A percentile compares a stretch with the other conserved stretches of the same genome.
These are phyloP conservation scores for Pinus taeda DNA, from an alignment of 75 land plant genomes.

Conservation along the genomic window DNA sequence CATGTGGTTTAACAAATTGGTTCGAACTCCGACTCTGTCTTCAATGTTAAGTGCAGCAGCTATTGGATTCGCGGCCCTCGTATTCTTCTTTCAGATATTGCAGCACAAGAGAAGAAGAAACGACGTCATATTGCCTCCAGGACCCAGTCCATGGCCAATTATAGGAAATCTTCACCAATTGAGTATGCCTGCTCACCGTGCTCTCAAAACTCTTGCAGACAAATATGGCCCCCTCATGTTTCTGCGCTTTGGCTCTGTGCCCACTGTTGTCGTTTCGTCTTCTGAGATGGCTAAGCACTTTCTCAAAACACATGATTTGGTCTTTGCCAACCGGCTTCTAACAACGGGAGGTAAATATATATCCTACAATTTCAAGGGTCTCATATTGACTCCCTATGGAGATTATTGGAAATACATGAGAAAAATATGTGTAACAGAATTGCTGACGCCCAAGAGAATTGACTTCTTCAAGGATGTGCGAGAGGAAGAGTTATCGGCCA, in stretches of 20 bases:
- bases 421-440: constrained; percentile 29
- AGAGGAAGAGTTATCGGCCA: neutral
- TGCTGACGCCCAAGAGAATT: constrained; percentile 20
- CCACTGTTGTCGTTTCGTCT: constrained; percentile 6
- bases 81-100: too few species aligned
- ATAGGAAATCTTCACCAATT: constrained; percentile 18
- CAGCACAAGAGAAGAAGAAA: too few species aligned
- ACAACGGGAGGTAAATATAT: neutral
- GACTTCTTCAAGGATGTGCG: constrained; percentile 1
- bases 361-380: constrained; percentile 10
- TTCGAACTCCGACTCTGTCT: too few species aligned
- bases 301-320: constrained; percentile 15
- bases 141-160: constrained; percentile 14
- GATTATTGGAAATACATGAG: neutral
- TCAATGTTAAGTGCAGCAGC: too few species aligned
- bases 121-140: constrained; percentile 3
- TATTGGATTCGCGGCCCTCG: too few species aligned
- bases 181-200: neutral
- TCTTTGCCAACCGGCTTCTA: constrained; percentile 8
- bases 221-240: constrained; percentile 15
- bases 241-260: constrained; percentile 11
- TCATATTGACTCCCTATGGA: constrained; percentile 18
- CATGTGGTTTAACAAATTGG: too few species aligned
- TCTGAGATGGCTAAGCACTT: constrained; percentile 10
- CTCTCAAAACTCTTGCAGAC: neutral